phyloP scores from a whole-genome alignment of 192 early-diverging fungal species.

The Chytriomyces sp. region DNA sequence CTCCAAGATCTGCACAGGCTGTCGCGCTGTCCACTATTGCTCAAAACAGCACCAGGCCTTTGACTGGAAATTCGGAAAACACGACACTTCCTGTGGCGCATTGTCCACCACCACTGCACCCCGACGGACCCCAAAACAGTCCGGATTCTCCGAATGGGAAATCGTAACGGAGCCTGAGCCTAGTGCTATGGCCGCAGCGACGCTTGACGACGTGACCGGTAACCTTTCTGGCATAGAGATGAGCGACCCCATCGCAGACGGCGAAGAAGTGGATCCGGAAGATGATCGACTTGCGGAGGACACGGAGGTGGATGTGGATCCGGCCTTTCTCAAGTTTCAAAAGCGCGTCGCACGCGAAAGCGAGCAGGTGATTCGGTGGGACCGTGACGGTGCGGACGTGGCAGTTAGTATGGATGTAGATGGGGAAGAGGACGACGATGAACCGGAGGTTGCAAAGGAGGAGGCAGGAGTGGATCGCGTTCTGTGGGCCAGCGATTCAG shows the following conservation, averaged over 20 bases:
- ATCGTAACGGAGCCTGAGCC: slow-evolving; percentile 60
- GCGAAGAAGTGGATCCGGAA: slow-evolving; percentile 49
- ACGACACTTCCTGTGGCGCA: slow-evolving; percentile 47
- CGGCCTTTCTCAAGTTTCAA: slow-evolving; percentile 89
- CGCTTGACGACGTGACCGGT: slow-evolving; percentile 33
- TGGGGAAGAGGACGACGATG: slow-evolving; percentile 38
- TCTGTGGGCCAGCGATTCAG: slow-evolving; percentile 77
- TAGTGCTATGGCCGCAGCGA: slow-evolving; percentile 28
- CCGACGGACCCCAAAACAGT: slow-evolving; percentile 7
- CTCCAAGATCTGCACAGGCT: slow-evolving; percentile 76
- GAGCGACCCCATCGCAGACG: slow-evolving; percentile 23
- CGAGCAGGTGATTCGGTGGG: slow-evolving; percentile 84
- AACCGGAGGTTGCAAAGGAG: slow-evolving; percentile 43
- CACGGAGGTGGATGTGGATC: slow-evolving; percentile 83
- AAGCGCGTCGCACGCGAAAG: slow-evolving; percentile 73
- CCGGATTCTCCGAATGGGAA: slow-evolving; percentile 51
- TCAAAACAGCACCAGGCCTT: slow-evolving; percentile 78
- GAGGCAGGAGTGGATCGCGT: slow-evolving; percentile 62
- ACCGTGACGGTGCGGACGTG: not conserved
- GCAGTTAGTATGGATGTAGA: not conserved
- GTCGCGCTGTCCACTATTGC: slow-evolving; percentile 77
- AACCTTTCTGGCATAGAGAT: slow-evolving; percentile 15
- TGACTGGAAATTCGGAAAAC: slow-evolving; percentile 80
- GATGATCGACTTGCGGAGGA: slow-evolving; percentile 45
- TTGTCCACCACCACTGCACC: not conserved